Percentiles rank a stretch among this genome's conserved stretches.
Conservation (phyloP, 2,329 filamentous ascomycete species). For the Thyridium curvatum region DNA sequence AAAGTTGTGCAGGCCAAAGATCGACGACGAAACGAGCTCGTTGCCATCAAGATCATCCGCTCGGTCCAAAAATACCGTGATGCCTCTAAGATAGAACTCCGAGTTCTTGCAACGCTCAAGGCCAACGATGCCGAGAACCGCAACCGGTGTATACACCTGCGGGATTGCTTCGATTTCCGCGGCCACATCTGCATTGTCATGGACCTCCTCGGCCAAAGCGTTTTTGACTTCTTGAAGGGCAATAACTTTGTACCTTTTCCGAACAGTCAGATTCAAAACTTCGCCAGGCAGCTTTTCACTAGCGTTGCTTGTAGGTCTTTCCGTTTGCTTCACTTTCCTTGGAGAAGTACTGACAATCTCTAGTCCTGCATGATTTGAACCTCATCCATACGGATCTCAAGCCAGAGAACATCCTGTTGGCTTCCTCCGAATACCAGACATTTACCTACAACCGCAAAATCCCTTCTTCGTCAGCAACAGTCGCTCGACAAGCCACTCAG, state of each 20-base stretch:
- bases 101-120: constrained; percentile 85
- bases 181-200: constrained; percentile 89
- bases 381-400: constrained; percentile 86
- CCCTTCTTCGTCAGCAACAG: constrained; percentile 57
- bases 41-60: constrained; percentile 96
- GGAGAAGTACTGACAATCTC: constrained; percentile 13
- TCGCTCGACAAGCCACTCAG: constrained; percentile 55
- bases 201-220: constrained; percentile 81
- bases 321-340: background rate
- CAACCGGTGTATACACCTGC: constrained; percentile 93
- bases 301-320: constrained; percentile 83
- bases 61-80: constrained; percentile 98
- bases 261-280: constrained; percentile 96
- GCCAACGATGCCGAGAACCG: constrained; percentile 88
- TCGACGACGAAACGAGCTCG: constrained; percentile 65
- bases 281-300: constrained; percentile 93
- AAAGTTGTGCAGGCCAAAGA: constrained; percentile 95
- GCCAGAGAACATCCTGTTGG: constrained; percentile 64
- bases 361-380: constrained; percentile 93
- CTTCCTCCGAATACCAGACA: constrained; percentile 59
- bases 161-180: constrained; percentile 94
- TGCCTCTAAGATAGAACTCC: constrained; percentile 87
- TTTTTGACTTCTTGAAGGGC: constrained; percentile 96
- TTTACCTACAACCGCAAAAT: constrained; percentile 67
- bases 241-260: constrained; percentile 96